Evolutionary conservation across 371 early-diverging fungal species (phyloP).

Genomic region (Amoeboaphelidium protococcarum): DNA sequence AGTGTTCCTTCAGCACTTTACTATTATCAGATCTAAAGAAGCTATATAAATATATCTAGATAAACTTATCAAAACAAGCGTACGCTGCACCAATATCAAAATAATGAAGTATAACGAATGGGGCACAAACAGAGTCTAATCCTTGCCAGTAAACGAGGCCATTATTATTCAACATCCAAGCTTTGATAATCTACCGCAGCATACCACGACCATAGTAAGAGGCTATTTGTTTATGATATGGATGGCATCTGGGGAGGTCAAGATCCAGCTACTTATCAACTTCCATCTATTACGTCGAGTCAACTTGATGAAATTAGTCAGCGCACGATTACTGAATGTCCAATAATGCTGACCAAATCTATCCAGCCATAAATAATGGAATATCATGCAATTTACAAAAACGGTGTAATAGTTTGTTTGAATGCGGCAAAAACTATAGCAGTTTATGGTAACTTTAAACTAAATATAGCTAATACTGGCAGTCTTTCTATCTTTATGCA

Average conservation of each 20-base stretch:
- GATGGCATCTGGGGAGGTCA: conserved; percentile 60
- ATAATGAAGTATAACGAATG: conserved; percentile 40
- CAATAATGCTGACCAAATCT: conserved; percentile 49
- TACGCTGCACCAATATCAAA: conserved; percentile 42
- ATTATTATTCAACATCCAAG: conserved; percentile 32
- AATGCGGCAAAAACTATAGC: neutral
- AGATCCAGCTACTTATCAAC: conserved; percentile 9
- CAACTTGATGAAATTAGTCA: neutral
- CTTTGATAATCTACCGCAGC: conserved; percentile 31
- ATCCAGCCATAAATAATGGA: conserved; percentile 24
- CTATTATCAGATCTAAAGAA: conserved; percentile 44
- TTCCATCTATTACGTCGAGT: neutral
- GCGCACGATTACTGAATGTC: conserved; percentile 16
- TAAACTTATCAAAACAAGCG: conserved; percentile 29
- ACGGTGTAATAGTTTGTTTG: neutral
- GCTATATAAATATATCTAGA: conserved; percentile 29
- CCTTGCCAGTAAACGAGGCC: conserved; percentile 67
- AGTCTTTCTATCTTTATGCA: neutral
- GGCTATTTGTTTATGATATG: conserved; percentile 43
- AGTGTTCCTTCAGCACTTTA: conserved; percentile 20
- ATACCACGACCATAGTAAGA: conserved; percentile 40
- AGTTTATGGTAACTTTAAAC: neutral
- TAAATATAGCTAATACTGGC: neutral
- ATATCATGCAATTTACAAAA: neutral
- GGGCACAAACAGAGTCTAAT: conserved; percentile 47